Evolutionary conservation across 2,329 filamentous ascomycete genomes (phyloP).

Genomic region (Aspergillus tubingensis): DNA sequence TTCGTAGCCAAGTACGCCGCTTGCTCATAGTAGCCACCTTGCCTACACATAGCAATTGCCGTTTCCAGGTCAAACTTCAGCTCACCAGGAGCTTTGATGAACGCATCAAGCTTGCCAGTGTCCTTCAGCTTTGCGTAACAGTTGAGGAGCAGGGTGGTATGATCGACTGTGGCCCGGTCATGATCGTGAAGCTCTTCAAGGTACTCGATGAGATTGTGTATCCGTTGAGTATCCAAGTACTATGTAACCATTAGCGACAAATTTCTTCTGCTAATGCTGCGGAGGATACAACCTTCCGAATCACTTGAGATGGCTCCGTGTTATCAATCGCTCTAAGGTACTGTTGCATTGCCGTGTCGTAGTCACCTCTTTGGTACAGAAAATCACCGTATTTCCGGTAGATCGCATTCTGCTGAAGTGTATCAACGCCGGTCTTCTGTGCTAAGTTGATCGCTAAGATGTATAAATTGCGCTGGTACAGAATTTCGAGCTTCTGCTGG

Average conservation of each 20-base stretch:
- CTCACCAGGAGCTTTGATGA: conserved; percentile 88
- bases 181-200: conserved; percentile 95
- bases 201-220: conserved; percentile 96
- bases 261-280: neutral
- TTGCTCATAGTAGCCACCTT: conserved; percentile 95
- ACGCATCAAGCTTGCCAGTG: conserved; percentile 90
- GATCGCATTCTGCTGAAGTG: conserved; percentile 82
- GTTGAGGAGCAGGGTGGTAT: conserved; percentile 91
- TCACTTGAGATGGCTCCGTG: conserved; percentile 93
- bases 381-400: conserved; percentile 93
- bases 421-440: conserved; percentile 80
- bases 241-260: conserved; percentile 38
- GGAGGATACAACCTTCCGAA: conserved; percentile 68
- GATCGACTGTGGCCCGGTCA: conserved; percentile 87
- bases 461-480: conserved; percentile 93
- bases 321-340: conserved; percentile 95
- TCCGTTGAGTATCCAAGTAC: conserved; percentile 95
- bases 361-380: conserved; percentile 91
- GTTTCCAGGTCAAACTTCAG: conserved; percentile 97
- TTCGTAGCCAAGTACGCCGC: conserved; percentile 93
- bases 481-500: conserved; percentile 85
- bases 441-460: conserved; percentile 89
- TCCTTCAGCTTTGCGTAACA: conserved; percentile 99
- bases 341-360: conserved; percentile 98
- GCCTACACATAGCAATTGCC: conserved; percentile 94